Percentiles rank a stretch among this genome's conserved stretches.
Evolutionary conservation across 768 basidiomycete species (phyloP).

Genomic region (Russula sp.): DNA sequence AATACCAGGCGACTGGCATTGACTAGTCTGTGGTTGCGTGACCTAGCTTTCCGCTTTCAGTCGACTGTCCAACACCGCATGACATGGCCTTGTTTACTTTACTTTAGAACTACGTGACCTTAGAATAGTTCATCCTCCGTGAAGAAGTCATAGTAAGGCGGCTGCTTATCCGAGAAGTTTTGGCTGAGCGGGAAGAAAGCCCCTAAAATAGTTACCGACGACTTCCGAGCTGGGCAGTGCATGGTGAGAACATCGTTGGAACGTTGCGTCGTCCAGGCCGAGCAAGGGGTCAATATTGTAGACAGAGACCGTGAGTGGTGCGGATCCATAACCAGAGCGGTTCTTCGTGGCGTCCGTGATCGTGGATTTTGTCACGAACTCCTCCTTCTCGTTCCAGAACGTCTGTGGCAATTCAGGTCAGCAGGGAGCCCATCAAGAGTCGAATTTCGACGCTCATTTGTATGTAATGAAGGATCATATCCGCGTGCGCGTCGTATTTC

Average conservation of each 20-base stretch:
- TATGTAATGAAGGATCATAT: constrained; percentile 17
- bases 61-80: too few species aligned
- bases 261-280: constrained; percentile 27
- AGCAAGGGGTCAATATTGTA: constrained; percentile 26
- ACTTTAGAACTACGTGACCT: constrained; percentile 25
- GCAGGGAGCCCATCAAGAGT: background rate
- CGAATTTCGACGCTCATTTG: background rate
- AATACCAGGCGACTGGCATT: too few species aligned
- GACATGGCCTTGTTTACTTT: too few species aligned
- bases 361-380: constrained; percentile 13
- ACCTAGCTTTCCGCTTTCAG: constrained; percentile 15
- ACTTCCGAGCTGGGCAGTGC: constrained; percentile 26
- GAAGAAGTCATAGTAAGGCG: constrained; percentile 10
- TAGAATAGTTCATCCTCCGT: constrained; percentile 19
- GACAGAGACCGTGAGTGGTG: constrained; percentile 25
- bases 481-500: constrained; percentile 8
- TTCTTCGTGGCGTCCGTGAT: background rate
- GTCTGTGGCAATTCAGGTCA: constrained; percentile 4
- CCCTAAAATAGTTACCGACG: constrained; percentile 28
- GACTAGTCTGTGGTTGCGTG: too few species aligned
- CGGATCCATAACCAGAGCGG: constrained; percentile 9
- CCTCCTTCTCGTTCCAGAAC: constrained; percentile 16
- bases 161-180: constrained; percentile 5
- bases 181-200: constrained; percentile 27
- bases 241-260: constrained; percentile 30